Evolutionary conservation across 345 rosid genomes (phyloP), one percentile per base, ranked within the genome.

Genomic region (Stellera chamaejasme): DNA sequence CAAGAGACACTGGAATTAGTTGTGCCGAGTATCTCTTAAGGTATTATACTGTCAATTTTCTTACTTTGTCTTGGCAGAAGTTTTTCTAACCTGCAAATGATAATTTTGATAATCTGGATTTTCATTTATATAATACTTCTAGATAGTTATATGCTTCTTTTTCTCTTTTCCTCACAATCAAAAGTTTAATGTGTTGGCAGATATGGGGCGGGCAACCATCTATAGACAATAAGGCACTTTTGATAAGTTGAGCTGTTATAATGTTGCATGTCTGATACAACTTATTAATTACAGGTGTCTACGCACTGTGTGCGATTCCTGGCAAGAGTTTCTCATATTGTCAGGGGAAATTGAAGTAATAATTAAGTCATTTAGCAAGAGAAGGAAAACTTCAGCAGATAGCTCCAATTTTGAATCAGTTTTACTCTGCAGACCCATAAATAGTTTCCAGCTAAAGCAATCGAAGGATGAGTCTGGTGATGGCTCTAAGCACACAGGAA

Each of bases 11-110:
- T 0, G 90, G 98, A 65, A 70, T 71, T 63, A 72, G 65, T 66
- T 82, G 90, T 69, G 93, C 87, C 46, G 93, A 85, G 56, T 92
- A 86, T 77, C 82, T 92, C 41, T 70, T 92, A 54, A 82, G 90
- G 98, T 82, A 54, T 63, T 70, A 53, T 46, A 45, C 66, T 61
- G 66, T 66, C 27, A 39, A 27, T 39, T 59, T 27, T 41, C 39
- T 8, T 32, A 28, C 52, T 45, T 19, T 50, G 46, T 42, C 64
- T 46, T 14, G 32, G 47, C 27, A 54, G 50, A 45, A 27, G 39
- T 2, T 27, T 47, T 28, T 28, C 42, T 11, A 50, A 26, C 27
- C 45, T 27, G 10, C 13, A 2, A 65, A 65, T 53, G 44, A 36
- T 44, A 43, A 54, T 13, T 50, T 63, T 43, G 2, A 45, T 11